These are phyloP conservation scores for Gigaspora rosea DNA, from an alignment of 192 early-diverging fungal genomes.

Conservation along the genomic window DNA sequence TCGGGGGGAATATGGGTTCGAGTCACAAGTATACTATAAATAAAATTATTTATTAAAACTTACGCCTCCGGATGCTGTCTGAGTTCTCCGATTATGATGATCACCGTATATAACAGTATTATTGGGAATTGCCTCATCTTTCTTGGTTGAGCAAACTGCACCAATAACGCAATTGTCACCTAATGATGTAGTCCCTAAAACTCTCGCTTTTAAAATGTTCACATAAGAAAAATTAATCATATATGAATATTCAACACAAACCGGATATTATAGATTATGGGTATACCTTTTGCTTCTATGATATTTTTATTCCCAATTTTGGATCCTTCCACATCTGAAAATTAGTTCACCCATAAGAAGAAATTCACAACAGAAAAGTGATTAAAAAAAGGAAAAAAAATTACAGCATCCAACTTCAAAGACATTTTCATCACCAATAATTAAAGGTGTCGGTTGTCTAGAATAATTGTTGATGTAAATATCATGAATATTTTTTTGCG, in stretches of 20 bases:
- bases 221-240: background rate
- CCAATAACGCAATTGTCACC: conserved; percentile 75
- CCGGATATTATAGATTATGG: background rate
- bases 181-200: conserved; percentile 57
- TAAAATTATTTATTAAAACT: conserved; percentile 9
- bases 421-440: conserved; percentile 73
- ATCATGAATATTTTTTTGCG: background rate
- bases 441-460: conserved; percentile 51
- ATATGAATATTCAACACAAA: background rate
- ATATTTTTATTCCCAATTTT: conserved; percentile 66
- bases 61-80: conserved; percentile 44
- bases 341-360: background rate
- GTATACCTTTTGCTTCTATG: conserved; percentile 65
- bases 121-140: conserved; percentile 59
- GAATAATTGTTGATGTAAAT: background rate
- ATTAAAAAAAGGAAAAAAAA: conserved; percentile 23
- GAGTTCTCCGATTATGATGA: conserved; percentile 53
- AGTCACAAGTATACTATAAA: background rate
- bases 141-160: conserved; percentile 61
- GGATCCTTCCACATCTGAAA: conserved; percentile 63
- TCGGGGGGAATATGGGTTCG: background rate
- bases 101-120: conserved; percentile 69
- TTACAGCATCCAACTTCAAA: conserved; percentile 75
- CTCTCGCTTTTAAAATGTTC: conserved; percentile 42
- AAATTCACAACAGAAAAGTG: too few species aligned